Percentiles rank a stretch among this genome's conserved stretches.
Conservation (phyloP, 139 green algal species). For the Protoeuglena noctilucae region DNA sequence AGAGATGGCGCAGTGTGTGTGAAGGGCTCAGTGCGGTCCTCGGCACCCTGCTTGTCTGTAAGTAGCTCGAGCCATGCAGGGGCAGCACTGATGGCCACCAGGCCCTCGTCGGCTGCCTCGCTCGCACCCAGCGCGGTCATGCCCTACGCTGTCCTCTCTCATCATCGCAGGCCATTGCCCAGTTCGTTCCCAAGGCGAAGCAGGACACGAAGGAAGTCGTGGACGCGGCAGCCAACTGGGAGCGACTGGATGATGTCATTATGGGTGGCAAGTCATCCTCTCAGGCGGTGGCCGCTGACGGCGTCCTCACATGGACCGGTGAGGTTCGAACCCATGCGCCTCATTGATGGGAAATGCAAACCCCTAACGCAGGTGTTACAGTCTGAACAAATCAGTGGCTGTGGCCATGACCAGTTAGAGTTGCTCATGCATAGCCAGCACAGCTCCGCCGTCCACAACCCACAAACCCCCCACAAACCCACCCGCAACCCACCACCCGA, state of each 20-base stretch:
- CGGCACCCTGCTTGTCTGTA: too few relatives aligned
- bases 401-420: neutral
- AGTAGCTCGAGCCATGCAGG: too few relatives aligned
- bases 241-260: slow-evolving; percentile 55
- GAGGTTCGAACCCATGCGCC: neutral
- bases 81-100: too few relatives aligned
- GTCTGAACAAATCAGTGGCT: too few relatives aligned
- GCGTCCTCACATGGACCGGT: slow-evolving; percentile 6
- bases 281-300: too few relatives aligned
- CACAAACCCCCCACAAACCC: neutral
- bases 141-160: too few relatives aligned
- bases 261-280: slow-evolving; percentile 44
- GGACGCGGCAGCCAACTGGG: too few relatives aligned
- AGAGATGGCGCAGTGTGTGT: too few relatives aligned
- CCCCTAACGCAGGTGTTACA: neutral
- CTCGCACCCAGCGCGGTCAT: too few relatives aligned
- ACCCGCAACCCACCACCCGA: neutral
- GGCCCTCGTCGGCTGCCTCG: too few relatives aligned
- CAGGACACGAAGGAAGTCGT: slow-evolving; percentile 27
- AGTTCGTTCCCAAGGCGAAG: neutral
- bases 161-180: neutral
- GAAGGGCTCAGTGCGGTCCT: too few relatives aligned
- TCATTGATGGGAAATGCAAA: neutral
- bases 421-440: neutral
- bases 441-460: neutral